phyloP scores from a whole-genome alignment of 257 asterid species.

The Anisodus tanguticus region DNA sequence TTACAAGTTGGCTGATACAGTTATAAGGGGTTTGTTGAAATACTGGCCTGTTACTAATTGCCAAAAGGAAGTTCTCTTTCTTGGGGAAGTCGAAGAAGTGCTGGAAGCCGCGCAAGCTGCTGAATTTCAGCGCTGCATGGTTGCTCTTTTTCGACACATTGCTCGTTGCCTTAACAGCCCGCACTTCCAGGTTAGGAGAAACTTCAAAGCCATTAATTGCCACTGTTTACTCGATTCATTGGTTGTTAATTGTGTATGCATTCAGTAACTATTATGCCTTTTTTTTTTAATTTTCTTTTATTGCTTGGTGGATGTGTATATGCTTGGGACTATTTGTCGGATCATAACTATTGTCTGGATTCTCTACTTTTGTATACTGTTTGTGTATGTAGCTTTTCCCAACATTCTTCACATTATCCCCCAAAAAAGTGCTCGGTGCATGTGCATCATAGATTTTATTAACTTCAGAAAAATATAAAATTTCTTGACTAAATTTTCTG shows the following conservation, averaged over 20 bases:
- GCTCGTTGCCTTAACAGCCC: conserved; percentile 74
- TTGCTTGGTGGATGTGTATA: conserved; percentile 7
- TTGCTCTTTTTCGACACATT: conserved; percentile 76
- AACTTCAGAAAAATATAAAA: background rate
- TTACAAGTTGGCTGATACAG: conserved; percentile 66
- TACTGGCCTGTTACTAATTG: conserved; percentile 81
- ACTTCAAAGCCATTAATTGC: conserved; percentile 15
- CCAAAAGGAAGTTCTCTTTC: conserved; percentile 80
- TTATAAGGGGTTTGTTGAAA: conserved; percentile 80
- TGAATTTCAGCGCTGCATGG: conserved; percentile 76
- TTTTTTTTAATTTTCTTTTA: background rate
- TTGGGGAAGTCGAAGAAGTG: conserved; percentile 83
- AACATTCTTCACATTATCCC: no score
- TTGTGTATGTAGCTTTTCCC: background rate
- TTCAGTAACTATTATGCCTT: background rate
- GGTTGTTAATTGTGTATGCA: conserved; percentile 15
- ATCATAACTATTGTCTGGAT: conserved; percentile 17
- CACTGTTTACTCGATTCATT: background rate
- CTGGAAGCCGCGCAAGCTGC: conserved; percentile 69
- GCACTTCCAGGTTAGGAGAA: conserved; percentile 72
- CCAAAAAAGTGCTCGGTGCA: background rate
- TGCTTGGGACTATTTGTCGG: conserved; percentile 5
- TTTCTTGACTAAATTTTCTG: background rate
- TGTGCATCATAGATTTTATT: background rate
- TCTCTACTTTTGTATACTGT: background rate